Evolutionary conservation across 768 basidiomycete genomes (phyloP), one percentile per base, ranked within the genome.

Genomic region (Pisolithus microcarpus): DNA sequence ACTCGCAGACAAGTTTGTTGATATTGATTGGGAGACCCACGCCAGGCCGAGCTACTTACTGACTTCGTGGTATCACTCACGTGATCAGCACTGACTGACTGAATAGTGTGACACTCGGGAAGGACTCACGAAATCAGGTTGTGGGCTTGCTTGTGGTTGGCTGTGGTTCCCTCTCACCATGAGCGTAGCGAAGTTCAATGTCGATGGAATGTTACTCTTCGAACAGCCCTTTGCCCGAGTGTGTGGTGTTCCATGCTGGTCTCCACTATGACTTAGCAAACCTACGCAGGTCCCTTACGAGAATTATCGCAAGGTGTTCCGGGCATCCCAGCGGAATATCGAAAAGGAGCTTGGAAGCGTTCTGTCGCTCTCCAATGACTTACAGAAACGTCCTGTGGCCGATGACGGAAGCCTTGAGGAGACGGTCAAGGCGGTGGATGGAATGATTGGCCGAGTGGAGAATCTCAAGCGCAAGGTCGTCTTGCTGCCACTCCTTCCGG

Each of bases 401-500:
- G 72, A 71, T 30, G 68, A 56, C 19, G 62, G 75, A 45, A 66
- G 68, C 43, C 59, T 72, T 11, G 78, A 79, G 37, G 83, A 83
- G 13, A 75, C 78, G 2, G 55, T 81, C 52, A 78, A 79, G 58
- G 65, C 77, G 10, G 71, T 94, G 42, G 87, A 94, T 56, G 72
- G 68, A 6, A 88, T 92, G 86, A 85, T 91, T 56, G 74, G 73
- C 34, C 77, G 80, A 48, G 81, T 88, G 49, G 82, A 87, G 67
- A 81, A 75, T 48, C 75, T 97, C 51, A 95, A 95, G 72, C 81
- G 85, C 62, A 97, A 96, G 83, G 94, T 91, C 58, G 38, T 60
- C 52, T 53, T 40, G 40, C 50, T 51, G 43, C 50, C 37, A 36
- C 46, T 21, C 30, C 31, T 42, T 52, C 43, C 44, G 46, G 31